A percentile compares a stretch with the other conserved stretches of the same genome.
Conservation (phyloP, 2,329 filamentous ascomycete species). For the Furcasterigmium furcatum region DNA sequence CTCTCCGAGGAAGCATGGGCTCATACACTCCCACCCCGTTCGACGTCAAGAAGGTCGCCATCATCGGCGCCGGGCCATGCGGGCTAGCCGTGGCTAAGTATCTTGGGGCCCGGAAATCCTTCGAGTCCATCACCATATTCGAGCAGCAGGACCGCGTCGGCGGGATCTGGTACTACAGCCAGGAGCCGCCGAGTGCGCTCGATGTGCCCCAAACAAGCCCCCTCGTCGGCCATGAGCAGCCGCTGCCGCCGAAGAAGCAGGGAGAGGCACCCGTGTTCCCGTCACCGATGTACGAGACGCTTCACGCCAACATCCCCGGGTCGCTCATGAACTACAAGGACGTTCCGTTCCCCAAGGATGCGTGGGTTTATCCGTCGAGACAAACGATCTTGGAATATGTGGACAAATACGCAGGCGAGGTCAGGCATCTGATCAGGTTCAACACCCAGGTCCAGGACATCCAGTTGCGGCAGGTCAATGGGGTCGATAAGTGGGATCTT, state of each 20-base stretch:
- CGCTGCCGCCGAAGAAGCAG: conserved; percentile 41
- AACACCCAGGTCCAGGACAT: conserved; percentile 67
- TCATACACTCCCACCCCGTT: conserved; percentile 27
- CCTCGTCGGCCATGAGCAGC: conserved; percentile 59
- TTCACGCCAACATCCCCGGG: conserved; percentile 86
- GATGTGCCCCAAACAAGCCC: conserved; percentile 68
- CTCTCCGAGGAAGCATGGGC: conserved; percentile 17
- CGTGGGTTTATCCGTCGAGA: conserved; percentile 72
- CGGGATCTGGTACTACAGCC: conserved; percentile 82
- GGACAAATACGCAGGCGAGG: conserved; percentile 64
- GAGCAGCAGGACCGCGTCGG: conserved; percentile 77
- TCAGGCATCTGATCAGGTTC: conserved; percentile 67
- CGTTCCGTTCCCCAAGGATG: conserved; percentile 57
- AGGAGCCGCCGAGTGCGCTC: conserved; percentile 39
- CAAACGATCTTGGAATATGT: conserved; percentile 72
- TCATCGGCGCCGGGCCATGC: conserved; percentile 80
- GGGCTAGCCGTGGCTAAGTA: conserved; percentile 81
- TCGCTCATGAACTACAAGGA: conserved; percentile 79
- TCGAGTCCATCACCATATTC: conserved; percentile 70
- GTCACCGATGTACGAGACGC: conserved; percentile 77
- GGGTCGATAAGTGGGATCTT: conserved; percentile 58
- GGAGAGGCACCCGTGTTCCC: conserved; percentile 58
- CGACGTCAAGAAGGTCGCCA: conserved; percentile 60
- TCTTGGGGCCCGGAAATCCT: conserved; percentile 64
- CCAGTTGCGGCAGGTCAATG: conserved; percentile 19